A percentile compares a stretch with the other conserved stretches of the same genome.
Evolutionary conservation across 306 rosid species (phyloP).

Genomic region (Cicer bijugum): DNA sequence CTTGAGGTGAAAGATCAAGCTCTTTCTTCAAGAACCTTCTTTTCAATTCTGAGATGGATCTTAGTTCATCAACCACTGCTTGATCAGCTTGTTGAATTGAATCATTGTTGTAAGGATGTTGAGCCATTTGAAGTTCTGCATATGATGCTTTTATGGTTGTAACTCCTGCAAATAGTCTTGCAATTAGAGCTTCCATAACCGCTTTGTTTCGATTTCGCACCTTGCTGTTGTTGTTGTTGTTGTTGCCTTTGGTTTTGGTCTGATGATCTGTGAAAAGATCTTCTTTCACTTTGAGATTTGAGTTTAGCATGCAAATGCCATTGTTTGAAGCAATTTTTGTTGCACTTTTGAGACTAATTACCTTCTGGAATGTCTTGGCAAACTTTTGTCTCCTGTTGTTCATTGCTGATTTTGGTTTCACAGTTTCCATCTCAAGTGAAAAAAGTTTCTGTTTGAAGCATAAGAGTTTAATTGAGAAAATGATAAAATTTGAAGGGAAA

Average conservation of each 20-base stretch:
- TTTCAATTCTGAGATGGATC: conserved; percentile 75
- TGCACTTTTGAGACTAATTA: conserved; percentile 65
- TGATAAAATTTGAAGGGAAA: conserved; percentile 7
- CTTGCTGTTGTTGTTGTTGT: conserved; percentile 48
- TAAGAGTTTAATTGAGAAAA: conserved; percentile 35
- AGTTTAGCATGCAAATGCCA: conserved; percentile 76
- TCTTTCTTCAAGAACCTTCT: conserved; percentile 70
- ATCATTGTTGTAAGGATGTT: conserved; percentile 76
- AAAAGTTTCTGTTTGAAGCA: conserved; percentile 44
- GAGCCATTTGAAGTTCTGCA: conserved; percentile 97
- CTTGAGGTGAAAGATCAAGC: conserved; percentile 86
- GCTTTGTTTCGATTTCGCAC: conserved; percentile 56
- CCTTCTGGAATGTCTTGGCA: conserved; percentile 64
- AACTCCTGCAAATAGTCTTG: conserved; percentile 87
- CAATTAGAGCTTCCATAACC: conserved; percentile 79
- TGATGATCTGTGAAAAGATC: conserved; percentile 42
- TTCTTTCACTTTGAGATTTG: conserved; percentile 58
- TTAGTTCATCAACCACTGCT: conserved; percentile 79
- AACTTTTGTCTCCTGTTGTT: conserved; percentile 61
- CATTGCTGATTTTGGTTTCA: conserved; percentile 66
- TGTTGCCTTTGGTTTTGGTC: conserved; percentile 40
- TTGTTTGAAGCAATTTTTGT: conserved; percentile 69
- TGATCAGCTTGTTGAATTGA: conserved; percentile 83
- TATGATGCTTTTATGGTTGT: conserved; percentile 92
- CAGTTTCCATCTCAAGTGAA: conserved; percentile 62